Base-by-base conservation (phyloP, 2,329 filamentous ascomycete genomes). In the Arthrobotrys iridis region DNA sequence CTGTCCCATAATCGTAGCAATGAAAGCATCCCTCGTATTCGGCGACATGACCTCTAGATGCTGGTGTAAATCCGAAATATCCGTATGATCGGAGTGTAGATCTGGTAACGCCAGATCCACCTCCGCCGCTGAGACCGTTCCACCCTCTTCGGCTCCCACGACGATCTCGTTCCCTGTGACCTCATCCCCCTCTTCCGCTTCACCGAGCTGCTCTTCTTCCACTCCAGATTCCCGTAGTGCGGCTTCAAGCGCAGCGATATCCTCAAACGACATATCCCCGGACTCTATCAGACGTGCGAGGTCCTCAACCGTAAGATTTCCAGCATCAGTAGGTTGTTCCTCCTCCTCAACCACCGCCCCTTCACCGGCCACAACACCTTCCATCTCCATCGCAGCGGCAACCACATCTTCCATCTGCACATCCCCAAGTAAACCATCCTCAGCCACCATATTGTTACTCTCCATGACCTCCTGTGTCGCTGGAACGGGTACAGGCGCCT, bases 41-140 rank as follows among this genome's bases (percentile, higher is more conserved):
- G 70, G 70, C 10, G 62, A 66, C 26, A 74, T 41, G n/a, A 63
- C 58, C 13, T 74, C 70, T 13, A 74, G 55, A 45, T 74, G 70
- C 18, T 59, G 33, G 20, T 74, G 70, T 3, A 74, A 15, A 13
- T 74, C 70, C 20, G 70, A 74, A 11, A 74, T 74, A 46, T 74
- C 70, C 24, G 70, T 67, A 13, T 67, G 52, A 24, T 74, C 70
- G 3, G 70, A 62, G 41, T 67, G 70, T 22, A 67, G 20, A 46
- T 74, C 70, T 5, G 46, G 70, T 13, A 74, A 18, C 7, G 11
- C 52, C 3, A 65, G 33, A n/a, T 67, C 57, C 11, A 55, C 59
- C 52, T 10, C 45, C 30, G 4, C 22, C 28, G 11, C 10, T 24
- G 22, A 0, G 13, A n/a, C 10, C n/a, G 13, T 8, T 3, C 40